Percentiles rank a stretch among this genome's conserved stretches.
Conservation (phyloP, 139 green algal genomes). For the Bryopsis sp. region DNA sequence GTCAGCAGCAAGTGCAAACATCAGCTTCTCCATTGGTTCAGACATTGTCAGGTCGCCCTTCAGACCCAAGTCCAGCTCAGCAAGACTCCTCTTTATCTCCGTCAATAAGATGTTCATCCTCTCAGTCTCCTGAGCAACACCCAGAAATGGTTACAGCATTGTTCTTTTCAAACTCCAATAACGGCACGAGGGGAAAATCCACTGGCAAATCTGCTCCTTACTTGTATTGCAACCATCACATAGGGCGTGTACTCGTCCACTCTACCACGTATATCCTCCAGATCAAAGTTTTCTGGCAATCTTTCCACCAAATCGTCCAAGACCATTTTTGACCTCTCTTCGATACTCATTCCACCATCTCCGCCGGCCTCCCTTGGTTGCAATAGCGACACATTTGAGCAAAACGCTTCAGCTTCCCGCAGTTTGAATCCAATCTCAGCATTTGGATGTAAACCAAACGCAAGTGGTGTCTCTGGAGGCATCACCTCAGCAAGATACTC, state of each 20-base stretch:
- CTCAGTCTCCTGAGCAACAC: conserved; percentile 72
- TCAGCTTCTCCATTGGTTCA: conserved; percentile 77
- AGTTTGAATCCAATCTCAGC: conserved; percentile 88
- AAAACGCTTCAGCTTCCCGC: conserved; percentile 72
- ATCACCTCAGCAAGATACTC: conserved; percentile 73
- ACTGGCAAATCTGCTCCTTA: conserved; percentile 10
- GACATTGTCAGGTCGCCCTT: conserved; percentile 87
- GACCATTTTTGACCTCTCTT: conserved; percentile 79
- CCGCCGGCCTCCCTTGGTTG: conserved; percentile 57
- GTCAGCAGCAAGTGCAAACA: conserved; percentile 58
- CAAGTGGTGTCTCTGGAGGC: conserved; percentile 65
- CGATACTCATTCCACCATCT: conserved; percentile 50
- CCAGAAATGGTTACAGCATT: no score
- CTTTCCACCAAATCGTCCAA: conserved; percentile 75
- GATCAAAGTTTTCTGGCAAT: conserved; percentile 69
- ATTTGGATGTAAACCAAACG: conserved; percentile 87
- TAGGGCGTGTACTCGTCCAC: conserved; percentile 76
- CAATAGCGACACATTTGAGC: conserved; percentile 53
- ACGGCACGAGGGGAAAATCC: neutral
- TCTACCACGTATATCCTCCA: conserved; percentile 75
- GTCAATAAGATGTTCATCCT: conserved; percentile 79
- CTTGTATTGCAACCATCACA: conserved; percentile 83
- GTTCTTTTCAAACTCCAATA: no score
- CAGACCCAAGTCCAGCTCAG: conserved; percentile 86
- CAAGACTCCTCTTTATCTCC: conserved; percentile 66